A percentile compares a stretch with the other conserved stretches of the same genome.
Conservation (phyloP, 2,329 filamentous ascomycete genomes). For the Hymenoscyphus infarciens region DNA sequence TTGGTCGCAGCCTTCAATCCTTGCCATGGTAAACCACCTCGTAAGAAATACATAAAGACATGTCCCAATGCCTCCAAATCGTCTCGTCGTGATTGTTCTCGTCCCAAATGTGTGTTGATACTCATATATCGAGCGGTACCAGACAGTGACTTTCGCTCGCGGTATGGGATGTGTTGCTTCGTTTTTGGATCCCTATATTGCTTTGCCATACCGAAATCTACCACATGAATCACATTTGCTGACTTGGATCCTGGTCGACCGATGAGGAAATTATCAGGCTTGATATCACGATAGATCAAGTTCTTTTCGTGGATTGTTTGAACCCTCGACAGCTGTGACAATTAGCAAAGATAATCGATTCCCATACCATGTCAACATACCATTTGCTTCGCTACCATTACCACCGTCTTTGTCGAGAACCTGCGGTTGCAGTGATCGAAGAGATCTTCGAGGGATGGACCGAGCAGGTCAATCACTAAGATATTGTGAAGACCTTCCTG, state of each 20-base stretch:
- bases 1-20: conserved; percentile 70
- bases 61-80: conserved; percentile 85
- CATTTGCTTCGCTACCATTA: conserved; percentile 99
- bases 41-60: conserved; percentile 71
- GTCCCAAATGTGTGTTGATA: conserved; percentile 97
- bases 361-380: conserved; percentile 43
- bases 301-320: conserved; percentile 98
- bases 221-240: conserved; percentile 97
- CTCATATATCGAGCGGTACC: conserved; percentile 98
- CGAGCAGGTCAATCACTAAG: conserved; percentile 93
- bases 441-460: conserved; percentile 90
- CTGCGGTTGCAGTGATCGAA: conserved; percentile 96
- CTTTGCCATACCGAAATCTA: conserved; percentile 99
- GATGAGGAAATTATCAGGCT: conserved; percentile 98
- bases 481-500: conserved; percentile 99
- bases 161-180: conserved; percentile 97
- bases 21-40: conserved; percentile 70
- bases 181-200: conserved; percentile 98
- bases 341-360: conserved; percentile 17
- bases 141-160: conserved; percentile 93
- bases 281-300: conserved; percentile 98
- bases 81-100: conserved; percentile 93
- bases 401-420: conserved; percentile 95
- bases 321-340: conserved; percentile 73
- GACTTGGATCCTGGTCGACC: conserved; percentile 87